Base-by-base conservation (phyloP, 1,284 basidiomycete species). In the Ceratobasidium sp. region DNA sequence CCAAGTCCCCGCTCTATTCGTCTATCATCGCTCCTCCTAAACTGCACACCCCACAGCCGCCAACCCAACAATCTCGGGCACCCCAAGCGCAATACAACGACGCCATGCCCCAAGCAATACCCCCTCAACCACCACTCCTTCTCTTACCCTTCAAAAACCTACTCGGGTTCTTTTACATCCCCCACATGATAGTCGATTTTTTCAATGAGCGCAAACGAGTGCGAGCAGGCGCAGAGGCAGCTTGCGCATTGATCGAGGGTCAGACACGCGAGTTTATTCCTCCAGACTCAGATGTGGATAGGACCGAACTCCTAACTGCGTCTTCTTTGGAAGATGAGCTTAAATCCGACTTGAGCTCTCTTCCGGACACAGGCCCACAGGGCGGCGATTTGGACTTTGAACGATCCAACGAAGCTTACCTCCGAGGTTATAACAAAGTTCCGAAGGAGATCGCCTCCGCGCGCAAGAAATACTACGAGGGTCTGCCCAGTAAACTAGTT, bases 181-280 rank as follows among this genome's bases (percentile, higher is more conserved):
- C 97, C 4, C 85, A 90, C 80, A 97, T 98, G 93, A 90, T 98
- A 76, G 92, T 91, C 88, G 93, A 93, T 81, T 97, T 96, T 85
- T 99, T 98, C 88, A 96, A 96, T 82, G 92, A 94, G 83, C 91
- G 96, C n/a, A 86, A 91, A 74, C 91, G 93, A 81, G 95, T 95
- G 7, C 88, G 86, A 3, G 85, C 89, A 23, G 97, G 97, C 54
- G 94, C 93, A 20, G 92, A 98, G 81, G 93, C 93, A 10, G 96
- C 92, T 0, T 92, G 95, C 82, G 87, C 88, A 35, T 87, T 99
- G 75, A 89, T 97, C 79, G 88, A 90, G 83, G 88, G 88, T 30
- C 82, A 87, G 59, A 90, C 90, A 0, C 90, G 95, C 33, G 91
- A 92, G 1, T 89, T 98, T 78, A 83, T 86, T 30, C 81, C 5